A percentile compares a stretch with the other conserved stretches of the same genome.
These are phyloP conservation scores for Rhizoclosmatium sp. DNA, from an alignment of 192 early-diverging fungal genomes.

Conservation along the genomic window DNA sequence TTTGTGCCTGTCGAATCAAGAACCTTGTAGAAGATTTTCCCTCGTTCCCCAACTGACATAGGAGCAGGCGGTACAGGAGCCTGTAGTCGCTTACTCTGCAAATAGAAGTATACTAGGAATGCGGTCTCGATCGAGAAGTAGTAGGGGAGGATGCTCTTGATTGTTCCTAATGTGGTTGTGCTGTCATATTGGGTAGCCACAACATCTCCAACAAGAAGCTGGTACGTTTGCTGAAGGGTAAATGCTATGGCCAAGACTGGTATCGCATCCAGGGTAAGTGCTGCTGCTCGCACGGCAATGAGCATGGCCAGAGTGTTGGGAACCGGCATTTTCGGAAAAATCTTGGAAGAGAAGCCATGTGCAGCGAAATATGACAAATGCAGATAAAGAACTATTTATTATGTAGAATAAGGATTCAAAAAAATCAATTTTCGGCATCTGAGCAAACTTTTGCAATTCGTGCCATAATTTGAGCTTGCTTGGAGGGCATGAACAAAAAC, in stretches of 20 bases:
- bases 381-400: too few relatives aligned
- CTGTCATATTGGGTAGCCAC: background rate
- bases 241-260: constrained; percentile 16
- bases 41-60: constrained; percentile 24
- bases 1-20: constrained; percentile 19
- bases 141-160: constrained; percentile 10
- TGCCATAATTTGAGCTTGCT: constrained; percentile 36
- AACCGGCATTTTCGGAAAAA: constrained; percentile 34
- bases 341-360: background rate
- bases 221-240: constrained; percentile 25
- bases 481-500: constrained; percentile 31
- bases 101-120: constrained; percentile 40
- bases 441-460: background rate
- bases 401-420: too few relatives aligned
- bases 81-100: constrained; percentile 35
- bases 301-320: constrained; percentile 31
- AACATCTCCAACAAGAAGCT: background rate
- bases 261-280: constrained; percentile 33
- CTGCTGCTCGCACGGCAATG: background rate
- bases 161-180: background rate
- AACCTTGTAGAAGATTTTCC: constrained; percentile 29
- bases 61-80: background rate
- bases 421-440: background rate
- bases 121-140: constrained; percentile 31
- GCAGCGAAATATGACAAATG: too few relatives aligned